Conservation (phyloP, 352 stramenopile genomes). For the Phytopythium helicoides region DNA sequence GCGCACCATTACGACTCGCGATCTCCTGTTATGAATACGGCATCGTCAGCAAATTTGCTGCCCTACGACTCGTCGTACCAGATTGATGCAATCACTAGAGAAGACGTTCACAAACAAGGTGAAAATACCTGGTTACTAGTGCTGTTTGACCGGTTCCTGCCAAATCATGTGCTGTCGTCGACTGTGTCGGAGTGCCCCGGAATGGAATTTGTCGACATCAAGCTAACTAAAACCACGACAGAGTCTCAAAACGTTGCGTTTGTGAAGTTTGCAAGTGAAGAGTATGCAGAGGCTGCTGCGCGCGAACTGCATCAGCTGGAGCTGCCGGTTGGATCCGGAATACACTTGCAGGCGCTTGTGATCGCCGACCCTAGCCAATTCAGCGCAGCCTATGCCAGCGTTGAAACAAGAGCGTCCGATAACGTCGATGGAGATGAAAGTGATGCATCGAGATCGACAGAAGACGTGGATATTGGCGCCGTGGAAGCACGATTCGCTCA, state of each 20-base stretch:
- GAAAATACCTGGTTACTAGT: slow-evolving; percentile 66
- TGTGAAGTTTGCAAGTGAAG: slow-evolving; percentile 67
- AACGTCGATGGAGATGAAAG: background rate
- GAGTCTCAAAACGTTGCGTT: slow-evolving; percentile 72
- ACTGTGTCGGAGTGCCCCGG: slow-evolving; percentile 50
- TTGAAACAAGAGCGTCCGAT: background rate
- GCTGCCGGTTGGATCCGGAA: slow-evolving; percentile 39
- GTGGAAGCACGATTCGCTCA: slow-evolving; percentile 81
- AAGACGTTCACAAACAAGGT: slow-evolving; percentile 6
- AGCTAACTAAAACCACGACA: slow-evolving; percentile 57
- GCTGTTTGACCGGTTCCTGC: slow-evolving; percentile 59
- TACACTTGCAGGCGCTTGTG: slow-evolving; percentile 65
- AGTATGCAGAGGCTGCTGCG: slow-evolving; percentile 38
- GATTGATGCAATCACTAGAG: background rate
- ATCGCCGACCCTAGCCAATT: slow-evolving; percentile 68
- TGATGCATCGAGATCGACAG: slow-evolving; percentile 11
- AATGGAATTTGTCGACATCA: slow-evolving; percentile 86
- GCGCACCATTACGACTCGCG: too few relatives aligned
- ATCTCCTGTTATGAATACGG: too few relatives aligned
- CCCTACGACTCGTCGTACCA: too few relatives aligned
- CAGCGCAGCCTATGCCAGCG: slow-evolving; percentile 45
- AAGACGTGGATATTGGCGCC: slow-evolving; percentile 68
- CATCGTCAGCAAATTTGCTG: too few relatives aligned
- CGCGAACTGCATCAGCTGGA: slow-evolving; percentile 60
- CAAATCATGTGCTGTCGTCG: slow-evolving; percentile 62